Base-by-base conservation (phyloP, 371 early-diverging fungal species). In the Circinella minor region DNA sequence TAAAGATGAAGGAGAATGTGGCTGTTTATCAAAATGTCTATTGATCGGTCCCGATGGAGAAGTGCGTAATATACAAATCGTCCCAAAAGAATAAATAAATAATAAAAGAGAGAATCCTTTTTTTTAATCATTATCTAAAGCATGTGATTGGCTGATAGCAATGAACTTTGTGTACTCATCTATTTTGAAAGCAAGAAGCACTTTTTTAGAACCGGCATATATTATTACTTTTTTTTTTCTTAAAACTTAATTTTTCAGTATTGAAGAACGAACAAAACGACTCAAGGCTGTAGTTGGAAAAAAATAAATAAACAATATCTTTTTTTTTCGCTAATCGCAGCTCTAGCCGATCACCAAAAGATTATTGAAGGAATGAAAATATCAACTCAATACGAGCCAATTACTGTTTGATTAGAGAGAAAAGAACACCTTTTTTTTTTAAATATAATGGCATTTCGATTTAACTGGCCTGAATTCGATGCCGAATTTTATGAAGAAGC, bases 401-500 rank as follows among this genome's bases (percentile, higher is more conserved):
- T 57, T 57, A 57, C 57, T 57, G 57, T 57, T 14, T 57, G 20
- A 57, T 57, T 27, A 57, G 6, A 43, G 11, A 43, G 11, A 43
- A 9, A 43, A 43, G 6, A 43, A 43, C 11, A 43, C 15, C 51
- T 51, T n/a, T 51, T 51, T n/a, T 17, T n/a, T n/a, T 4, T 49
- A 15, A 13, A 17, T 27, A 65, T 38, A 10, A 98, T 98, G 98
- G 90, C 96, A 27, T 98, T 98, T 84, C 93, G 93, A 70, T 95
- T 99, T 82, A 94, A 92, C 81, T 99, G 98, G 98, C 93, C 95
- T 11, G 86, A 90, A 57, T 98, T 99, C 78, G 90, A 91, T 70
- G 73, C 82, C 39, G 92, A 91, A 72, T 96, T 98, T 76, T 88
- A 93, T 67, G 88, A 89, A n/a, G 89, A 92, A 74, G 97, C 97